Evolutionary conservation across 2,329 filamentous ascomycete genomes (phyloP).

Genomic region (Aureobasidium sp.): DNA sequence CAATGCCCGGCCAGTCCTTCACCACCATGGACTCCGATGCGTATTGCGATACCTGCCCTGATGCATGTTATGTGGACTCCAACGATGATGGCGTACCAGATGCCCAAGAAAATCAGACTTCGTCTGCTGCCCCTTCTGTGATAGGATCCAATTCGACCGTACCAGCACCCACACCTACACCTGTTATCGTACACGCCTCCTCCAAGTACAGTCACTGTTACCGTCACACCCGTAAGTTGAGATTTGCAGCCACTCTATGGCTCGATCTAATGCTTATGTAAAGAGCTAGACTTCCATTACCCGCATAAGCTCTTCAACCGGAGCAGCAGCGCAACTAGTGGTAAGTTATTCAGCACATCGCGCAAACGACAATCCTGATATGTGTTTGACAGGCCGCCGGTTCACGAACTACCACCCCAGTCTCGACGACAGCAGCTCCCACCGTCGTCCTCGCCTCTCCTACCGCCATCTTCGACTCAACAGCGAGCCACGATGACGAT

Average conservation of each 20-base stretch:
- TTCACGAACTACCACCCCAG: neutral
- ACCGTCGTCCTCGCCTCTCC: conserved; percentile 1
- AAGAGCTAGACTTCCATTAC: conserved; percentile 12
- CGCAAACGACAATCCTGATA: no score
- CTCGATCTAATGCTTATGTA: conserved; percentile 10
- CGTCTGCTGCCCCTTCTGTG: neutral
- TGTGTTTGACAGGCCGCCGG: neutral
- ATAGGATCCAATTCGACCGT: neutral
- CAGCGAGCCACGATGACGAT: neutral
- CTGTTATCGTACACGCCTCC: neutral
- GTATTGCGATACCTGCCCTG: neutral
- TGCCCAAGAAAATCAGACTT: neutral
- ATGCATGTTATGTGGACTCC: conserved; percentile 12
- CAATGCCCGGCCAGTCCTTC: neutral
- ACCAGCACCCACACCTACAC: neutral
- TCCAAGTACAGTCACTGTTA: neutral
- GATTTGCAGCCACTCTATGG: neutral
- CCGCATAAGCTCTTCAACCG: neutral
- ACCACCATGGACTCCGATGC: neutral
- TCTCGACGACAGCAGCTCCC: conserved; percentile 3
- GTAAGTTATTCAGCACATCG: neutral
- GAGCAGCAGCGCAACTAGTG: neutral
- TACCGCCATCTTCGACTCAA: neutral
- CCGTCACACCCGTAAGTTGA: conserved; percentile 7
- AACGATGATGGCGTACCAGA: conserved; percentile 7